Base-by-base conservation (phyloP, 2,329 filamentous ascomycete species). In the Penicillium sp. region DNA sequence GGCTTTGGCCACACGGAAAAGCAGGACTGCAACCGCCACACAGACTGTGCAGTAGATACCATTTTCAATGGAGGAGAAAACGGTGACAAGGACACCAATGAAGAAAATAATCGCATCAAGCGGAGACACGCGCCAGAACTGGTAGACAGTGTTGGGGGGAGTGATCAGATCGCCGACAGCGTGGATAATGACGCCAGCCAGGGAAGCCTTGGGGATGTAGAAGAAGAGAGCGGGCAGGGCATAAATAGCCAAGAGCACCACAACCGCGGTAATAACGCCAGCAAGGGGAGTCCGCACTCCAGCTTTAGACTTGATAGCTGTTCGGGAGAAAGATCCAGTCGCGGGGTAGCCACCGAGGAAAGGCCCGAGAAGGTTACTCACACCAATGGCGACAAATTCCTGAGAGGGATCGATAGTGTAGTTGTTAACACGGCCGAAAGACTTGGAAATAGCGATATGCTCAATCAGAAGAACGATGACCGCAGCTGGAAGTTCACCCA, bases 381-480 rank as follows among this genome's bases (percentile, higher is more conserved):
- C 84, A 59, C 93, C 93, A 61, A 97, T 96, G 23, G 91, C 93
- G 45, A 99, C 90, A 75, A 99, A 83, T 72, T 99, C 93, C 72
- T 99, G 93, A 0, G 93, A 97, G 0, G 94, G 92, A 64, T 97
- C 87, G 70, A 99, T 97, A 16, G 85, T 87, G 75, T 99, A 99
- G 77, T 96, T 96, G 79, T 97, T 97, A 65, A 97, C 84, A 56
- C 93, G 85, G 10, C 94, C 94, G 64, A 99, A 97, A 0, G 93
- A 97, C 73, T 97, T 99, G 18, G 92, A 91, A 60, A 97, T 97
- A 46, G 93, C 91, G 65, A 97, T 96, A 71, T 97, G 93, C 74
- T 97, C 94, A 58, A 97, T 95, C 35, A 97, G 81, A 54, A 97
- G 81, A n/a, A 99, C 92, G 61, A 97, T 96, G 50, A 97, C 86